Evolutionary conservation across 768 basidiomycete species (phyloP), one percentile per base, ranked within the genome.

Genomic region (Austroboletus eburneus): DNA sequence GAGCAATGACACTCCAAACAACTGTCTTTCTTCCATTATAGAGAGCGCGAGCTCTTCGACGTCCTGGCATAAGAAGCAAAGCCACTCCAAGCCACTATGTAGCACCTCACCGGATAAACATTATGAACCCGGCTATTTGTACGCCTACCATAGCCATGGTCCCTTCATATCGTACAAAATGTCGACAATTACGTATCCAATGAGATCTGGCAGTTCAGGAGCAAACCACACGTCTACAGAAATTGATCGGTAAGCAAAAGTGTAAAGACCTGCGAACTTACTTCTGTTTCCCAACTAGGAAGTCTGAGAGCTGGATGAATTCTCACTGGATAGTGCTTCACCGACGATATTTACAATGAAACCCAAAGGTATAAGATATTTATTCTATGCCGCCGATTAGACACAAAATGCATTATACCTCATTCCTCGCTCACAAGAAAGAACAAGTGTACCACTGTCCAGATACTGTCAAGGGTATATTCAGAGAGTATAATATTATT

Each of bases 291-390:
- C 60, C 54, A 62, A 9, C 16, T 10, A 5, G 47, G 25, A 32
- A 61, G 54, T 17, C 13, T 51, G 40, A 29, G 59, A 22, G 59
- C 59, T 61, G 23, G 33, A 24, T 21, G 9, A 16, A 7, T 29
- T 32, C 35, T 4, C n/a, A n/a, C n/a, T n/a, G n/a, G n/a, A n/a
- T n/a, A n/a, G n/a, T n/a, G n/a, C 5, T 60, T 56, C 41, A 61
- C 59, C 77, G 9, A 63, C 52, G 1, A 82, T 56, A 48, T 83
- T 81, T 37, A 83, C 58, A 16, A 82, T 73, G 56, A 85, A 84
- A 1, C 77, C 79, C 3, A 83, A 63, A 0, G 81, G 81, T 0
- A 78, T 81, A 17, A 83, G 62, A 54, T 85, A 85, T 21, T 82
- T 76, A 54, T 83, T 84, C 81, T 84, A 42, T 34, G 27, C 32